Base-by-base conservation (phyloP, 768 basidiomycete genomes). In the Xerocomus spinulosus region DNA sequence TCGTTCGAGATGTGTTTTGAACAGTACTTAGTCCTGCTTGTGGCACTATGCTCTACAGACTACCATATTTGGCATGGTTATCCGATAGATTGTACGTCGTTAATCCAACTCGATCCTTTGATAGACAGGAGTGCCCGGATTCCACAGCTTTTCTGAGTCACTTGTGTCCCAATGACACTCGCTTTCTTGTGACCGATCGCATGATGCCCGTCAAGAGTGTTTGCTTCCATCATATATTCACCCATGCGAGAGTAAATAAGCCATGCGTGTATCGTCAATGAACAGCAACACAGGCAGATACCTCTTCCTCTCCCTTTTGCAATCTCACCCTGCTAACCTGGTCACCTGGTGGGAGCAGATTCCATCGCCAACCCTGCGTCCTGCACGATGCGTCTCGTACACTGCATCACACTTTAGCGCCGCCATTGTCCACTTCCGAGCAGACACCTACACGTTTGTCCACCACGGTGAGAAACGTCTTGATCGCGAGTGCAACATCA, bases 401-500 rank as follows among this genome's bases (percentile, higher is more conserved):
- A 86, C 87, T 88, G 13, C 48, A 26, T 20, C 7, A 26, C 18
- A 38, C 18, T 18, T 49, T 46, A 54, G 33, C 44, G 43, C 56
- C 34, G 46, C 50, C 24, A 25, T 26, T 9, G 25, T 8, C 10
- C 15, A 8, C 10, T 12, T 15, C 40, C 29, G 8, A 14, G 28
- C 5, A 4, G 18, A 5, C 15, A 73, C 83, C 36, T 55, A 92
- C 91, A 36, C 87, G 73, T 62, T 91, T 90, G 57, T 94, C 91
- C 10, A 87, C 73, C 0, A 81, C 83, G 25, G 83, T 72, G 7
- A 93, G 77, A 71, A 82, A 92, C 72, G 81, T 82, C 65, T 88
- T 87, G 44, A 91, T 71, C 2, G 92, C 82, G 8, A 92, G 72
- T 0, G 85, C 78, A 18, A 89, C 60, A 62, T 93, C 90, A 2